Evolutionary conservation across 2,329 filamentous ascomycete species (phyloP).

Genomic region (Davidsoniella virescens): DNA sequence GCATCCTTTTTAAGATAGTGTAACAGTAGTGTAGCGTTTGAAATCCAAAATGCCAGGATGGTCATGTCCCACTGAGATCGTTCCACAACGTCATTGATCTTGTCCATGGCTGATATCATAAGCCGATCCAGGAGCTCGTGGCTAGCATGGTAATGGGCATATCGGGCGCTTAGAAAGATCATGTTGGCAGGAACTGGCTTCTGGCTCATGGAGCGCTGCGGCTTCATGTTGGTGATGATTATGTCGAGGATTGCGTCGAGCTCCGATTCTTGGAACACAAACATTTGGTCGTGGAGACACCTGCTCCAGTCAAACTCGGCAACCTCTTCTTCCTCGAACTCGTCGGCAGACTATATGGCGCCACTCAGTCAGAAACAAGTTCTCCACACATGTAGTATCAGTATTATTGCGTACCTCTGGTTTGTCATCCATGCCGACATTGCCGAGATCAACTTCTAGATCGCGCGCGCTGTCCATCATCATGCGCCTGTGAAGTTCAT

Average conservation of each 20-base stretch:
- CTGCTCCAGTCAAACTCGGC: constrained; percentile 94
- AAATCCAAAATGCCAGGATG: constrained; percentile 96
- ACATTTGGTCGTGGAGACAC: constrained; percentile 97
- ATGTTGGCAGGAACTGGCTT: constrained; percentile 97
- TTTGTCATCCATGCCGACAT: constrained; percentile 88
- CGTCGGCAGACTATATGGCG: constrained; percentile 44
- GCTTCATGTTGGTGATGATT: constrained; percentile 95
- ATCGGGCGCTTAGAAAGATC: constrained; percentile 85
- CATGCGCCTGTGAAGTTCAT: constrained; percentile 84
- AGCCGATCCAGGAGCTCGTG: constrained; percentile 67
- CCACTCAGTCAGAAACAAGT: neutral
- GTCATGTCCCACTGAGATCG: constrained; percentile 98
- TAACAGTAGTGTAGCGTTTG: constrained; percentile 84
- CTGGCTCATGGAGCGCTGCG: constrained; percentile 86
- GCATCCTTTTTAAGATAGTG: constrained; percentile 94
- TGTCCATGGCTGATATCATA: constrained; percentile 75
- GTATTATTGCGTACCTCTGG: constrained; percentile 49
- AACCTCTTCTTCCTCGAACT: constrained; percentile 62
- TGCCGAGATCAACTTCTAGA: constrained; percentile 88
- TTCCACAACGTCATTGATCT: constrained; percentile 95
- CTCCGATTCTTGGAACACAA: constrained; percentile 93
- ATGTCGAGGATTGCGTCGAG: constrained; percentile 85
- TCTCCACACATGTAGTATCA: neutral
- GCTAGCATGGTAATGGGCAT: constrained; percentile 92
- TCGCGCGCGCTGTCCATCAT: constrained; percentile 99